Percentiles rank a stretch among this genome's conserved stretches.
phyloP scores from a whole-genome alignment of 108 stramenopile genomes.

The Fistulifera pelliculosa region DNA sequence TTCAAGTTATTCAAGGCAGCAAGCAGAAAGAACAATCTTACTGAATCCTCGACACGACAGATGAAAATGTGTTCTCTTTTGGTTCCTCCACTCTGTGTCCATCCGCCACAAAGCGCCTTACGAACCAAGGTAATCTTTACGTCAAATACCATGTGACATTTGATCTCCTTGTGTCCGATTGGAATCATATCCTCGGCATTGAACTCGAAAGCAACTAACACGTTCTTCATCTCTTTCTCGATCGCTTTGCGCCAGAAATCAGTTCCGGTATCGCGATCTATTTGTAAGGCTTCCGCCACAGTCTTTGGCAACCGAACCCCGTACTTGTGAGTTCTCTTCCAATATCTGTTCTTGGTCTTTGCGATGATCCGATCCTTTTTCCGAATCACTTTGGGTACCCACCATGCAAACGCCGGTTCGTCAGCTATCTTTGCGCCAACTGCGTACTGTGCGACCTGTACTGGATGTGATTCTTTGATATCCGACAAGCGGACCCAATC shows the following conservation, averaged over 20 bases:
- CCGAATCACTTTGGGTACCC: conserved; percentile 11
- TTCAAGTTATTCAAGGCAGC: conserved; percentile 34
- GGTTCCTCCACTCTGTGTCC: neutral
- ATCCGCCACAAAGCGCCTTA: conserved; percentile 7
- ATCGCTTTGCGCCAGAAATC: conserved; percentile 6
- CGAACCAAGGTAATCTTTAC: conserved; percentile 9
- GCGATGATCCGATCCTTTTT: conserved; percentile 16
- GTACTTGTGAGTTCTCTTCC: conserved; percentile 30
- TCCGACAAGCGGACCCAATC: conserved; percentile 17
- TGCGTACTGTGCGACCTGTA: conserved; percentile 30
- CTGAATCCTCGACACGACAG: conserved; percentile 28
- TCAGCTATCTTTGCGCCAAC: conserved; percentile 2
- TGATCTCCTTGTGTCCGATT: conserved; percentile 15
- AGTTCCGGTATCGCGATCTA: conserved; percentile 39
- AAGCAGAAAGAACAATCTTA: conserved; percentile 18
- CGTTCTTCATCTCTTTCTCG: conserved; percentile 11
- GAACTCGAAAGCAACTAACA: neutral
- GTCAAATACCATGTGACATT: conserved; percentile 23
- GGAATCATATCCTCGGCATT: conserved; percentile 15
- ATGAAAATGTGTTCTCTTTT: neutral
- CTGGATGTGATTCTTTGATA: conserved; percentile 24
- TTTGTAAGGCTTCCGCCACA: conserved; percentile 23
- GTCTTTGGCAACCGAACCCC: conserved; percentile 30
- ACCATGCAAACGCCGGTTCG: conserved; percentile 34
- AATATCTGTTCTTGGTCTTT: conserved; percentile 15